Conservation (phyloP, 2,329 filamentous ascomycete genomes). For the Fonsecaea pugnacius region DNA sequence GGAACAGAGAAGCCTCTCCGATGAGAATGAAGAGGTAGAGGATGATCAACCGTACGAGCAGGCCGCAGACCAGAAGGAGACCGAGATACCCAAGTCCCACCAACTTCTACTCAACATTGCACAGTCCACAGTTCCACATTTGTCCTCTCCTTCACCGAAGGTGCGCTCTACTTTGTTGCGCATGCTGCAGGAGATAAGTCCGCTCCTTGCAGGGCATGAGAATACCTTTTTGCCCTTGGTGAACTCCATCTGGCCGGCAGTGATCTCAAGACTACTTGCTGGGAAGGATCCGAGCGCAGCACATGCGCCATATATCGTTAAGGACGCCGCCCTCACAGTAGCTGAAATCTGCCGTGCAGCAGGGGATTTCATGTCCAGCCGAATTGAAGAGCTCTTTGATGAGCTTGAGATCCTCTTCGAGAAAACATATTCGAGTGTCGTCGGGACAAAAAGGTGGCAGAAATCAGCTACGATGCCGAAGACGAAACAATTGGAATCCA, state of each 20-base stretch:
- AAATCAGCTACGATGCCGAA: neutral
- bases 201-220: conserved; percentile 74
- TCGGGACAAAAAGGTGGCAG: neutral
- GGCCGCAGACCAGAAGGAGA: conserved; percentile 43
- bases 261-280: conserved; percentile 66
- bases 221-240: conserved; percentile 85
- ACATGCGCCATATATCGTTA: conserved; percentile 41
- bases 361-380: conserved; percentile 77
- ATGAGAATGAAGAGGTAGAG: conserved; percentile 7
- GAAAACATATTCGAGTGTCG: conserved; percentile 8
- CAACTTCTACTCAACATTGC: conserved; percentile 80
- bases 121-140: conserved; percentile 82
- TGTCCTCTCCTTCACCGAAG: conserved; percentile 80
- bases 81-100: conserved; percentile 71
- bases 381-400: conserved; percentile 72
- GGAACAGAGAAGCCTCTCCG: conserved; percentile 31
- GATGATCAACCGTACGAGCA: conserved; percentile 9
- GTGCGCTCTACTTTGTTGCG: conserved; percentile 78
- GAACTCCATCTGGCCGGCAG: conserved; percentile 86
- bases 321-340: conserved; percentile 71
- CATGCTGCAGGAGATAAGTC: conserved; percentile 73
- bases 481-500: neutral
- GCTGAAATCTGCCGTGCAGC: conserved; percentile 70
- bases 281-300: conserved; percentile 64
- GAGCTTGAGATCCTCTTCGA: conserved; percentile 50